Base-by-base conservation (phyloP, 352 stramenopile genomes). In the Phytophthora cactorum region DNA sequence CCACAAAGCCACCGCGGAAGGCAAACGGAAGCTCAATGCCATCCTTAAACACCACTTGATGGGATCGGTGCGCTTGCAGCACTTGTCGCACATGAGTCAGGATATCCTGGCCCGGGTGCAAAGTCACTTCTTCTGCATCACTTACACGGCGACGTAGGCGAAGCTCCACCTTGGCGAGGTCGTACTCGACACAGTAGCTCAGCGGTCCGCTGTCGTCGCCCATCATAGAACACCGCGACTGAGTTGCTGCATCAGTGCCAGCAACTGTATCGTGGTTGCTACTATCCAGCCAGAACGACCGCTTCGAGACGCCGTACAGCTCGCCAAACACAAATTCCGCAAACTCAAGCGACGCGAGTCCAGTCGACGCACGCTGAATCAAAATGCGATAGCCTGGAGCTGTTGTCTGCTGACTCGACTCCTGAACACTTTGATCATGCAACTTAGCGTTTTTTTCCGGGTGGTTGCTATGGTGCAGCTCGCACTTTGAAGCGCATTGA, bases 1-100 rank as follows among this genome's bases (percentile, higher is more conserved):
- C 91, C 5, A 97, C 89, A 66, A 92, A 96, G 22, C 91, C 91
- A 31, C 89, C 82, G 8, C 81, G 77, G 41, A 97, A 95, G 31
- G 74, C 72, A 68, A 97, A 97, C n/a, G 88, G 86, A 5, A 90
- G 44, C 12, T 70, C 49, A 15, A 17, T 27, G 5, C 32, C 45
- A 51, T 56, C 32, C 27, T 75, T 31, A 9, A 58, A 45, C 12
- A 76, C 49, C 2, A 85, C 67, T n/a, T 74, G 28, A 54, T 89
- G 78, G 2, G 62, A 59, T 36, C 70, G 51, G 53, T 87, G 73
- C 7, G 38, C 11, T 50, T 69, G 46, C 64, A 86, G 78, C 41
- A 77, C 57, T 34, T 72, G 63, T 46, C 79, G 81, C 4, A 91
- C 44, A 39, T 86, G 65, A 61, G 52, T 77, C 39, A 80, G 69